These are phyloP conservation scores for Trichoderma sp. DNA, from an alignment of 2,329 filamentous ascomycete genomes.

Conservation along the genomic window DNA sequence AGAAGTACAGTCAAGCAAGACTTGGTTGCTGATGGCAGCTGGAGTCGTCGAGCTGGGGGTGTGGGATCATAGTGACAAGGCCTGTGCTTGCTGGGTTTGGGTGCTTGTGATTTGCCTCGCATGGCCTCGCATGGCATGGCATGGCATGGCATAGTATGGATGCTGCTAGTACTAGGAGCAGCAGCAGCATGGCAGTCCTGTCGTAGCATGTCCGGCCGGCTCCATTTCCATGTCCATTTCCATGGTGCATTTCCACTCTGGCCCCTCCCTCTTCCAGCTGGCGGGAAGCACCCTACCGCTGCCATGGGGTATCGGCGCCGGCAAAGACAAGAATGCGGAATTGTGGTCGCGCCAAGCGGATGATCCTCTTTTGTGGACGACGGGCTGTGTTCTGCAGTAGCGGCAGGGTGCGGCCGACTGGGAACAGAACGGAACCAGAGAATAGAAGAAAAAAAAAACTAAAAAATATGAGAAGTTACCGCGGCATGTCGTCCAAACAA, in stretches of 20 bases:
- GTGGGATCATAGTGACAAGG: conserved; percentile 20
- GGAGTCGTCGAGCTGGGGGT: conserved; percentile 22
- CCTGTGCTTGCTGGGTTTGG: neutral
- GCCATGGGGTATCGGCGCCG: conserved; percentile 11
- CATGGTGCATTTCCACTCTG: neutral
- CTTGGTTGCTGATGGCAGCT: conserved; percentile 4
- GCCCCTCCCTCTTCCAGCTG: conserved; percentile 2
- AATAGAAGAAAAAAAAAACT: neutral
- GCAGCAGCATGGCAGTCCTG: neutral
- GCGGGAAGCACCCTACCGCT: neutral
- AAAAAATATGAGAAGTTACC: neutral
- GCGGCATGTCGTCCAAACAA: neutral
- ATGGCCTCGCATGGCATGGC: conserved; percentile 18
- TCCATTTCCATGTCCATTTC: neutral
- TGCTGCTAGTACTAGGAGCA: neutral
- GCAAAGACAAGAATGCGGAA: neutral
- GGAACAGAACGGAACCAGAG: neutral
- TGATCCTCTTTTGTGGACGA: neutral
- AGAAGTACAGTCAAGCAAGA: neutral
- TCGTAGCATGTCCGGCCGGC: neutral
- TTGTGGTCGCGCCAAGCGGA: conserved; percentile 9
- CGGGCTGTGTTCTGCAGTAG: conserved; percentile 18
- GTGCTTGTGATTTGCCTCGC: conserved; percentile 20
- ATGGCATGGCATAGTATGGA: neutral
- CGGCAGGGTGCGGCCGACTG: neutral